Evolutionary conservation across 148 eudicot species (phyloP), one percentile per base, ranked within the genome.

Genomic region (Vaccinium myrtillus): DNA sequence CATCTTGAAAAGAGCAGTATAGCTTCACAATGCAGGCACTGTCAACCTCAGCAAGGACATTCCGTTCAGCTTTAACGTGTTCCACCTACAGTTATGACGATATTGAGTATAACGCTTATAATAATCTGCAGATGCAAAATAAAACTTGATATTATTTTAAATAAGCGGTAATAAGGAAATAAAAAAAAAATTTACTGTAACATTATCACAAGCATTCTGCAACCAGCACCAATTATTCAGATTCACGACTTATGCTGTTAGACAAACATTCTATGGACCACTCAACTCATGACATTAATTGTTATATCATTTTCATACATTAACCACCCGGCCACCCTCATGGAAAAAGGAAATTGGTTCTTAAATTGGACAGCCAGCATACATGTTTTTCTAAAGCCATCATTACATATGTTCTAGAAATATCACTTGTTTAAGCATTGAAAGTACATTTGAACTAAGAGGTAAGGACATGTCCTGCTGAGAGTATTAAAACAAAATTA

Each of bases 61-160:
- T 88, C 78, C 90, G 83, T 80, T 88, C 90, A 19, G 90, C 90
- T 83, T 86, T 88, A 9, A 88, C 90, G 80, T 88, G 90, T 76
- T 88, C 90, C 54, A 88, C 90, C 90, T 88, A 21, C 27, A 77
- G 61, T 25, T 78, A 53, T 13, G 15, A 78, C 10, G 2, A 43
- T 39, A 39, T 12, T 39, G 49, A 50, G 55, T 25, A 6, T 51
- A 78, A 25, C 6, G 12, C 18, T 78, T 15, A 53, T 6, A 9
- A 5, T 25, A 53, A 53, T 53, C 21, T 23, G 53, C 80, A 78
- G 59, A 53, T 12, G 25, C 0, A 12, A 18, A 50, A 13, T 25
- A 77, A 49, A 76, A 8, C 19, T 21, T 1, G 25, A 43, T 46
- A 46, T 8, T 43, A 11, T n/a, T 77, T 49, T 75, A 30, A 75